These are phyloP conservation scores for Canariomyces notabilis DNA, from an alignment of 2,329 filamentous ascomycete species.

Conservation along the genomic window DNA sequence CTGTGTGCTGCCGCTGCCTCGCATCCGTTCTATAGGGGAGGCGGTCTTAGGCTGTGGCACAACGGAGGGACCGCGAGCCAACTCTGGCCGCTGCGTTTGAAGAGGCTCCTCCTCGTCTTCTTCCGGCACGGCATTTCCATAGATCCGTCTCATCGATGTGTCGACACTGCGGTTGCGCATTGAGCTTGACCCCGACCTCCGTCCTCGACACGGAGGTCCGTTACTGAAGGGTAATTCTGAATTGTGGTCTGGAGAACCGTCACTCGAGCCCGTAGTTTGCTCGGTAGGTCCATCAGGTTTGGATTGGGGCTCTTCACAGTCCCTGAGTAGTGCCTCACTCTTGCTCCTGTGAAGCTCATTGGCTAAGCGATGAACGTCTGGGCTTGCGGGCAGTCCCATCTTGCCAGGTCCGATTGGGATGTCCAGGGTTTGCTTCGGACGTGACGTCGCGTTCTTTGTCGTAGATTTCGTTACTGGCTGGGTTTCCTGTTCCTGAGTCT, in stretches of 20 bases:
- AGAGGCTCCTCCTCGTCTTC: background rate
- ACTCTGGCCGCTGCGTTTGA: background rate
- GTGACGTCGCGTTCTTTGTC: background rate
- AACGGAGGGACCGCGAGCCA: background rate
- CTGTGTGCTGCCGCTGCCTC: no score
- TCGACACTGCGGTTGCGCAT: conserved; percentile 16
- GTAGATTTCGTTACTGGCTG: no score
- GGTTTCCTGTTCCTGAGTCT: background rate
- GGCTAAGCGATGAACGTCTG: conserved; percentile 17
- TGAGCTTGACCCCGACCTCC: conserved; percentile 6
- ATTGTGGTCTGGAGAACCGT: conserved; percentile 17
- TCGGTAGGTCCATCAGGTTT: conserved; percentile 1
- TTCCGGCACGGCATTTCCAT: conserved; percentile 11
- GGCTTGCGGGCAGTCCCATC: conserved; percentile 17
- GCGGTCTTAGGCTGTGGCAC: no score
- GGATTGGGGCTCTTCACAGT: background rate
- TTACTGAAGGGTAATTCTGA: conserved; percentile 12
- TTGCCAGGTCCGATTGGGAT: conserved; percentile 1
- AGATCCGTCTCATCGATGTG: conserved; percentile 19
- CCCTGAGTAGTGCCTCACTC: conserved; percentile 6
- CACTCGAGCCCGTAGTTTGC: conserved; percentile 3
- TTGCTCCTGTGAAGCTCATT: conserved; percentile 6
- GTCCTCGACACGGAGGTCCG: background rate
- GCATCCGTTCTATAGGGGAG: no score
- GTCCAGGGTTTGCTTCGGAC: conserved; percentile 1